These are phyloP conservation scores for Raffaelea albimanens DNA, from an alignment of 2,329 filamentous ascomycete species.

Conservation along the genomic window DNA sequence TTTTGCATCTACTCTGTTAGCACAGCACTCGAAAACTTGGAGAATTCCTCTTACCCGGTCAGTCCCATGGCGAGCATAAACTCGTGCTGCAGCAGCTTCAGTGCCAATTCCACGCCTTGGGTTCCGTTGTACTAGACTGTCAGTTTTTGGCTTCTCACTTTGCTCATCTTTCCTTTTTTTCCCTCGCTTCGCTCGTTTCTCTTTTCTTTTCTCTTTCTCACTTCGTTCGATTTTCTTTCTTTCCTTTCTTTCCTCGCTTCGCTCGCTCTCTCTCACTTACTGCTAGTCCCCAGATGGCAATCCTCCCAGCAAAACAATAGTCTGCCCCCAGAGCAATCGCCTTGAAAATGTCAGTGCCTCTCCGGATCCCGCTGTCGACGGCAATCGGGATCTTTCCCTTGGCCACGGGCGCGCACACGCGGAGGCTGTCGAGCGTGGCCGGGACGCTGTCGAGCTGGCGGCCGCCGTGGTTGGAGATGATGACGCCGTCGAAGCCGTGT, in stretches of 20 bases:
- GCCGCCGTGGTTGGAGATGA: conserved; percentile 37
- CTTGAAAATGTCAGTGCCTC: conserved; percentile 47
- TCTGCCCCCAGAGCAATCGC: conserved; percentile 42
- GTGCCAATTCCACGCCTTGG: conserved; percentile 78
- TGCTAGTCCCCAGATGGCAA: conserved; percentile 36
- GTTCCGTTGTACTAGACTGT: conserved; percentile 49
- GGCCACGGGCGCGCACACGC: conserved; percentile 35
- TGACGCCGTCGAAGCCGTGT: conserved; percentile 13
- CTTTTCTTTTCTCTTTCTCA: too few relatives aligned
- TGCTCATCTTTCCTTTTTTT: too few relatives aligned
- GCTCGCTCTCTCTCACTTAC: too few relatives aligned
- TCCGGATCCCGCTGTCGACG: conserved; percentile 42
- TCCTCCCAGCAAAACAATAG: conserved; percentile 36
- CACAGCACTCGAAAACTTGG: too few relatives aligned
- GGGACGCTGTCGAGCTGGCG: conserved; percentile 34
- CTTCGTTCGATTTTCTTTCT: too few relatives aligned
- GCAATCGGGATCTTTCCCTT: conserved; percentile 40
- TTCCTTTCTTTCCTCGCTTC: too few relatives aligned
- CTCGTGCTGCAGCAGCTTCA: conserved; percentile 87
- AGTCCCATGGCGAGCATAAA: conserved; percentile 98
- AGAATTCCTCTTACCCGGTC: conserved; percentile 1
- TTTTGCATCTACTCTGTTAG: neutral
- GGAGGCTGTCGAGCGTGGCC: conserved; percentile 31
- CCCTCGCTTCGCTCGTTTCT: too few relatives aligned
- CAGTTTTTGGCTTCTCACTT: too few relatives aligned